phyloP scores from a whole-genome alignment of 2,329 filamentous ascomycete species.

The Annulohypoxylon truncatum region DNA sequence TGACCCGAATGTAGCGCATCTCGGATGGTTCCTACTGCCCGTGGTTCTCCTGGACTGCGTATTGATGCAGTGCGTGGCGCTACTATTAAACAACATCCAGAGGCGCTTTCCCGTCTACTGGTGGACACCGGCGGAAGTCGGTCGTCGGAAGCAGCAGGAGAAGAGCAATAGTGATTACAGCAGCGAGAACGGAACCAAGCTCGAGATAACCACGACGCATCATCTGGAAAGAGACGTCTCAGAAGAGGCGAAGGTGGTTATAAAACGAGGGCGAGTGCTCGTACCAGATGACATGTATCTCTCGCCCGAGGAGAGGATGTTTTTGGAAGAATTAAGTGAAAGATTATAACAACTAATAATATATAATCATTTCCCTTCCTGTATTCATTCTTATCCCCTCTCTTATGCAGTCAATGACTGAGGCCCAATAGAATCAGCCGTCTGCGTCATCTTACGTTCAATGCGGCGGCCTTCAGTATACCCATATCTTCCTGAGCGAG shows the following conservation, averaged over 20 bases:
- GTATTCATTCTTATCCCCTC: neutral
- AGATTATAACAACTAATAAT: constrained; percentile 18
- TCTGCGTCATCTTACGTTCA: neutral
- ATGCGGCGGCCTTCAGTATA: neutral
- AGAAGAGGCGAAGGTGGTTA: constrained; percentile 23
- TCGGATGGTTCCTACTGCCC: constrained; percentile 78
- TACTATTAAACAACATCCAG: constrained; percentile 77
- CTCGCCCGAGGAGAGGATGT: constrained; percentile 33
- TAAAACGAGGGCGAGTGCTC: constrained; percentile 23
- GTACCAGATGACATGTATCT: constrained; percentile 30
- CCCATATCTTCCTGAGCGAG: neutral
- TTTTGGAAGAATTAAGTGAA: constrained; percentile 34
- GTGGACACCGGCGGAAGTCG: constrained; percentile 65
- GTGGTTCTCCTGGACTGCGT: constrained; percentile 69
- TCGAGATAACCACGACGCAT: constrained; percentile 16
- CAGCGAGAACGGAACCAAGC: constrained; percentile 24
- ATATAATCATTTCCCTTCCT: neutral
- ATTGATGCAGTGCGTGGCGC: constrained; percentile 71
- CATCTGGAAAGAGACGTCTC: constrained; percentile 28
- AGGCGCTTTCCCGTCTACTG: constrained; percentile 76
- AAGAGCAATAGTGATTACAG: constrained; percentile 21
- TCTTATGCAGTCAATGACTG: neutral
- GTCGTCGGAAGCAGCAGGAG: constrained; percentile 17
- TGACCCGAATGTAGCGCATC: constrained; percentile 61
- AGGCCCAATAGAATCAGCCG: neutral